Conservation (phyloP, 176 grass and related monocot species). For the Avena insularis region DNA sequence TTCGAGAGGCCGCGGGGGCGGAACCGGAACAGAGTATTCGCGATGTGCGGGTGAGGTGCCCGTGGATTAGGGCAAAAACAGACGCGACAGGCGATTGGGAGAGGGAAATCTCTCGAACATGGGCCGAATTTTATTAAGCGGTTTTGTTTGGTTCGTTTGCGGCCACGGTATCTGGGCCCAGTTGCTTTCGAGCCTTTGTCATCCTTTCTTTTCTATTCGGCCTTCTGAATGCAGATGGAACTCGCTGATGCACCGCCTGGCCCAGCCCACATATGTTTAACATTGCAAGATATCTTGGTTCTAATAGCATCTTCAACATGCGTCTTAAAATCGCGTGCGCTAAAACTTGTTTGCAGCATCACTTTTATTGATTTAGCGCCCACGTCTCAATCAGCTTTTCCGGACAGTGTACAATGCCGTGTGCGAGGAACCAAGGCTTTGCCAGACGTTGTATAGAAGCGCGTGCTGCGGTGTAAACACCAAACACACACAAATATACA, state of each 20-base stretch:
- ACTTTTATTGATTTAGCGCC: too few relatives aligned
- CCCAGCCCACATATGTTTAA: not conserved
- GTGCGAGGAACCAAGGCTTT: too few relatives aligned
- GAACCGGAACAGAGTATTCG: conserved; percentile 20
- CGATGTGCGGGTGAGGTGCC: not conserved
- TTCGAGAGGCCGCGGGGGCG: conserved; percentile 39
- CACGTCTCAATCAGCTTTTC: too few relatives aligned
- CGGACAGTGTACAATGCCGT: too few relatives aligned
- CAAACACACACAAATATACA: too few relatives aligned
- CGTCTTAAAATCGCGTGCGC: too few relatives aligned
- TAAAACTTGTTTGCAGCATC: too few relatives aligned
- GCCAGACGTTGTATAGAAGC: too few relatives aligned
- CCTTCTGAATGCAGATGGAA: not conserved
- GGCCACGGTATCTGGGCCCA: not conserved
- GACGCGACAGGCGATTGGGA: not conserved
- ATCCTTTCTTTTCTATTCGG: not conserved
- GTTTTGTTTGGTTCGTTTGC: not conserved
- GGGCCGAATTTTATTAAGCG: not conserved
- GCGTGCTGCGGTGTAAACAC: too few relatives aligned
- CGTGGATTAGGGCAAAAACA: conserved; percentile 43
- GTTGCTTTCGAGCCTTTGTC: not conserved
- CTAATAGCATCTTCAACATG: too few relatives aligned
- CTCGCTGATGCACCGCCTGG: not conserved
- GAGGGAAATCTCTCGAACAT: not conserved
- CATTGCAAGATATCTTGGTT: too few relatives aligned